Conservation (phyloP, 371 early-diverging fungal species). For the Lichtheimia ornata region DNA sequence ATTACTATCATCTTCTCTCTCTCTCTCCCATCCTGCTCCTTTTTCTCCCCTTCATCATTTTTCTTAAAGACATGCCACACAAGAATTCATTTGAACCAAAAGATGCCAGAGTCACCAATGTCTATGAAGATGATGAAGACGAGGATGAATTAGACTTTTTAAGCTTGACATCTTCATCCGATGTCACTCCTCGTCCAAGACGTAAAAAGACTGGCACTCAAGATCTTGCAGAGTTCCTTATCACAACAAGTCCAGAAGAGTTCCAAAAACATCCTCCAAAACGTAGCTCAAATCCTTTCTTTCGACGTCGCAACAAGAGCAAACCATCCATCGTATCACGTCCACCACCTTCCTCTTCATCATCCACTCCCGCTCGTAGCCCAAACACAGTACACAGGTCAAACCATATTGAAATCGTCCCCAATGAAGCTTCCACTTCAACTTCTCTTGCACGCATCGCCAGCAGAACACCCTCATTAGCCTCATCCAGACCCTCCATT, state of each 20-base stretch:
- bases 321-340: conserved; percentile 20
- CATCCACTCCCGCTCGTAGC: conserved; percentile 1
- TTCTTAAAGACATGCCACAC: conserved; percentile 7
- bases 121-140: conserved; percentile 26
- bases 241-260: conserved; percentile 51
- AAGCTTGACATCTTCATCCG: conserved; percentile 15
- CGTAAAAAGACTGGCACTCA: conserved; percentile 42
- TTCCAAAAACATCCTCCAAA: conserved; percentile 31
- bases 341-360: conserved; percentile 18
- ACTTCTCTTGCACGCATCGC: conserved; percentile 18
- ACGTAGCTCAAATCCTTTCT: conserved; percentile 33
- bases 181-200: conserved; percentile 22
- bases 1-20: neutral
- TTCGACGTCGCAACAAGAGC: conserved; percentile 29
- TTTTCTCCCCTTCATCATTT: conserved; percentile 3
- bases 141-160: conserved; percentile 20
- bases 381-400: conserved; percentile 16
- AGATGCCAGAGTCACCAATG: conserved; percentile 24
- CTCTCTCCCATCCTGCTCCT: conserved; percentile 11
- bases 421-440: conserved; percentile 17
- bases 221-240: conserved; percentile 47
- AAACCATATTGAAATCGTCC: conserved; percentile 40
- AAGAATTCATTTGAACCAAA: conserved; percentile 28
- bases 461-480: conserved; percentile 8
- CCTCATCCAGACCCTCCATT: neutral